Evolutionary conservation across 2,329 filamentous ascomycete genomes (phyloP).

Genomic region (Cryphonectria parasitica): DNA sequence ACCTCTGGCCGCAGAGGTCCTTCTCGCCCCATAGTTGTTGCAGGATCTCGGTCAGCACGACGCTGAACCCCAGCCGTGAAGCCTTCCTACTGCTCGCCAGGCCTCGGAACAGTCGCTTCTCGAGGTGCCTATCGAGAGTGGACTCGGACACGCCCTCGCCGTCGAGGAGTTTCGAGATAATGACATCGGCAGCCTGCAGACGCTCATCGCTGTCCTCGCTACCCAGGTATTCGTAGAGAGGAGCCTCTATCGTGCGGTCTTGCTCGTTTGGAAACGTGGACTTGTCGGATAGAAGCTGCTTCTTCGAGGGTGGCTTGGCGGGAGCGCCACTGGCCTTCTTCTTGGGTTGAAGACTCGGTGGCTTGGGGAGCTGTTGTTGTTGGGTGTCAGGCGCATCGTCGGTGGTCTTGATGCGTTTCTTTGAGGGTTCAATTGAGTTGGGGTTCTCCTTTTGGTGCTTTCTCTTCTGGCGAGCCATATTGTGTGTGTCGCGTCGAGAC

Average conservation of each 20-base stretch:
- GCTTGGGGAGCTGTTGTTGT: slow-evolving; percentile 32
- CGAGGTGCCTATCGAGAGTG: slow-evolving; percentile 61
- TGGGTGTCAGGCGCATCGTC: slow-evolving; percentile 23
- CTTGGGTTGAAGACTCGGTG: slow-evolving; percentile 21
- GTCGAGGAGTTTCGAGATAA: slow-evolving; percentile 59
- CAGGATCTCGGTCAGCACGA: slow-evolving; percentile 83
- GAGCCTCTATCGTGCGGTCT: slow-evolving; percentile 61
- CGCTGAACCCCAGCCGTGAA: slow-evolving; percentile 84
- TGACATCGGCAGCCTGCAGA: slow-evolving; percentile 61
- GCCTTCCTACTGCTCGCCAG: slow-evolving; percentile 89
- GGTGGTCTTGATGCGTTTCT: slow-evolving; percentile 33
- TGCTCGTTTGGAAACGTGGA: slow-evolving; percentile 58
- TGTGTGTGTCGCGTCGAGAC: not conserved
- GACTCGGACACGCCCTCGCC: slow-evolving; percentile 54
- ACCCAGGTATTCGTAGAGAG: slow-evolving; percentile 64
- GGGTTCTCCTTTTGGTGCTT: slow-evolving; percentile 29
- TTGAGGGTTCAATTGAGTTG: slow-evolving; percentile 26
- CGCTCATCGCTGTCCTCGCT: slow-evolving; percentile 62
- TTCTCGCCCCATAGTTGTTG: slow-evolving; percentile 67
- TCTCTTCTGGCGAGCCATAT: slow-evolving; percentile 30
- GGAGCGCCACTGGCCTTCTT: slow-evolving; percentile 25
- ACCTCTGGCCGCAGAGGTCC: slow-evolving; percentile 50
- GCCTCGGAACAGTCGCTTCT: slow-evolving; percentile 78
- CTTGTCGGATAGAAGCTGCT: slow-evolving; percentile 41
- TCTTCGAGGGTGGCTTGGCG: slow-evolving; percentile 36